Conservation (phyloP, 2,329 filamentous ascomycete genomes). For the Pseudogymnoascus sp. region DNA sequence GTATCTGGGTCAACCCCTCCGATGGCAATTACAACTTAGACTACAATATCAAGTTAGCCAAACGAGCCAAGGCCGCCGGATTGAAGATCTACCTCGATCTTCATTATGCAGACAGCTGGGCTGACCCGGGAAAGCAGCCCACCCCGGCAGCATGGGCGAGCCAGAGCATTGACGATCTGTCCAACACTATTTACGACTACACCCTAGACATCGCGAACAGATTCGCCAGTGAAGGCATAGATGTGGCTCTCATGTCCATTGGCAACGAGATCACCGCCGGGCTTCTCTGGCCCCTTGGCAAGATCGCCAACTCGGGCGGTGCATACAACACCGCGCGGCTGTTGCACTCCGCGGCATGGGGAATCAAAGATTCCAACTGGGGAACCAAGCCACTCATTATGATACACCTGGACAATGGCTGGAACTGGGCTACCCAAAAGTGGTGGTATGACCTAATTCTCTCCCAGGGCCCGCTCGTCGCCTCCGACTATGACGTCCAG, state of each 20-base stretch:
- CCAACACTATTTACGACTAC: slow-evolving; percentile 61
- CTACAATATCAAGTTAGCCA: slow-evolving; percentile 63
- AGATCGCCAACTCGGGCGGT: slow-evolving; percentile 34
- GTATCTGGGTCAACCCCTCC: slow-evolving; percentile 63
- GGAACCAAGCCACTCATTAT: slow-evolving; percentile 57
- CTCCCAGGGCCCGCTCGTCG: slow-evolving; percentile 39
- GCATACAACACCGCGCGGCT: slow-evolving; percentile 55
- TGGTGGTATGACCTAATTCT: slow-evolving; percentile 57
- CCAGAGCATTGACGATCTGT: slow-evolving; percentile 45
- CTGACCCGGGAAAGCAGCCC: slow-evolving; percentile 47
- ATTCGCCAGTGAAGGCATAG: slow-evolving; percentile 49
- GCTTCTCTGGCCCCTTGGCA: slow-evolving; percentile 58
- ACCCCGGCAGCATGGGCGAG: slow-evolving; percentile 59
- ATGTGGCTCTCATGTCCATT: slow-evolving; percentile 57
- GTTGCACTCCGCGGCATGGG: slow-evolving; percentile 56
- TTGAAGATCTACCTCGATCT: slow-evolving; percentile 53
- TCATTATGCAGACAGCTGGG: slow-evolving; percentile 65
- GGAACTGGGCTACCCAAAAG: slow-evolving; percentile 59
- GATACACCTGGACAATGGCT: slow-evolving; percentile 71
- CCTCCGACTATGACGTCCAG: slow-evolving; percentile 60
- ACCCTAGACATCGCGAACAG: slow-evolving; percentile 54
- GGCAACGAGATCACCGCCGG: slow-evolving; percentile 67
- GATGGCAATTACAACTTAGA: slow-evolving; percentile 60
- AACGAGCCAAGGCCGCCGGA: slow-evolving; percentile 55
- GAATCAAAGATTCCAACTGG: slow-evolving; percentile 56